Conservation (phyloP, 495 filamentous ascomycete species). For the Lepraria neglecta region DNA sequence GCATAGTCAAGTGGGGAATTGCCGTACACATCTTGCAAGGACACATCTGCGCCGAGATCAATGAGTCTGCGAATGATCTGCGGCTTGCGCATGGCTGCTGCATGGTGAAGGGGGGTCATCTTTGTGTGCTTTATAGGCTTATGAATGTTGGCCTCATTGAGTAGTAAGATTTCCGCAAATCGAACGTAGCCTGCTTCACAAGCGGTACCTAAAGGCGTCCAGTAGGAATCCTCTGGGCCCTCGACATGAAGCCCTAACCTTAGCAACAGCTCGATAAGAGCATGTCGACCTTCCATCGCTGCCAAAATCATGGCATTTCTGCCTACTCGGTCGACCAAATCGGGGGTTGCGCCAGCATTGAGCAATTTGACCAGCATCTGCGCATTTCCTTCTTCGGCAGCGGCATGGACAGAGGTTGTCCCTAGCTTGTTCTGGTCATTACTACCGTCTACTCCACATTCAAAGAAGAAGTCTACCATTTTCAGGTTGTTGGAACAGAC, state of each 20-base stretch:
- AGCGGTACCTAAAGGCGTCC: neutral
- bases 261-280: neutral
- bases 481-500: constrained; percentile 7
- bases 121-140: neutral
- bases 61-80: constrained; percentile 10
- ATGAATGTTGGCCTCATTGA: neutral
- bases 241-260: neutral
- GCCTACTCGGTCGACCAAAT: neutral
- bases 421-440: constrained; percentile 3
- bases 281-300: constrained; percentile 7
- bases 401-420: constrained; percentile 3
- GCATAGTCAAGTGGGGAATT: constrained; percentile 9
- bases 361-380: constrained; percentile 3
- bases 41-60: neutral
- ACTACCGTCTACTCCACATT: neutral
- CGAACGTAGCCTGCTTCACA: constrained; percentile 6
- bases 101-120: constrained; percentile 6
- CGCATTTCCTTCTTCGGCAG: constrained; percentile 1
- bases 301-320: neutral
- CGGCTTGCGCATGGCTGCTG: constrained; percentile 4
- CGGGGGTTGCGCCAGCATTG: neutral
- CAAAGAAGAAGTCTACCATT: neutral
- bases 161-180: constrained; percentile 2
- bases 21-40: constrained; percentile 1
- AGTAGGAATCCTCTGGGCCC: neutral